Evolutionary conservation across 352 stramenopile species (phyloP), one percentile per base, ranked within the genome.

Genomic region (Phytophthora pinifolia): DNA sequence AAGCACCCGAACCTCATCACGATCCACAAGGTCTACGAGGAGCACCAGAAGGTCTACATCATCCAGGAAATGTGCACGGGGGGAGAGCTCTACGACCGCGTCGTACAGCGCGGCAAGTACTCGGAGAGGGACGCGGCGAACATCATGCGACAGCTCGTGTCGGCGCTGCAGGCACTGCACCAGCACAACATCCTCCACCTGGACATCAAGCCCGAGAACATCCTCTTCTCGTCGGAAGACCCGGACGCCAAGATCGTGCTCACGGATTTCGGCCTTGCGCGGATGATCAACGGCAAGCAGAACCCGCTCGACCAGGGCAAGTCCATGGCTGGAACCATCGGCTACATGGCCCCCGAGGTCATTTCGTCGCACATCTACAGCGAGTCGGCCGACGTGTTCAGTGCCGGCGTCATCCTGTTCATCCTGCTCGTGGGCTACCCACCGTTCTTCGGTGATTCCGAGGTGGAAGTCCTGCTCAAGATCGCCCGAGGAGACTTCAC

Each of bases 21-120:
- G 46, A 90, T 92, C 59, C 65, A 88, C 71, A 90, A 90, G 53
- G 82, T 90, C 4, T 92, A 90, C 59, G 79, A 92, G 54, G 79
- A 92, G 54, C 74, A 88, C 6, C 70, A 83, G 36, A 89, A 92
- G 61, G 78, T 92, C 15, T 85, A 89, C 63, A 79, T 92, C 43
- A 86, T 88, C 33, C 66, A 89, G 41, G 74, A 89, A n/a, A 48
- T 89, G 22, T 92, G 79, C 45, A 67, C 72, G 14, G 82, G 82
- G 18, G 79, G 81, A 9, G 81, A 92, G 54, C 76, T 92, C 5
- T 92, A 89, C 76, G 79, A 92, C 55, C 63, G 69, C 46, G 79
- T 92, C 33, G 72, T 89, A 7, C 56, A 79, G 46, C 79, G 78
- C 31, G 79, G 79, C 15, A 74, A 74, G 35, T 89, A 89, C 63